Base-by-base conservation (phyloP, 2,329 filamentous ascomycete species). In the Penicillium paneum region DNA sequence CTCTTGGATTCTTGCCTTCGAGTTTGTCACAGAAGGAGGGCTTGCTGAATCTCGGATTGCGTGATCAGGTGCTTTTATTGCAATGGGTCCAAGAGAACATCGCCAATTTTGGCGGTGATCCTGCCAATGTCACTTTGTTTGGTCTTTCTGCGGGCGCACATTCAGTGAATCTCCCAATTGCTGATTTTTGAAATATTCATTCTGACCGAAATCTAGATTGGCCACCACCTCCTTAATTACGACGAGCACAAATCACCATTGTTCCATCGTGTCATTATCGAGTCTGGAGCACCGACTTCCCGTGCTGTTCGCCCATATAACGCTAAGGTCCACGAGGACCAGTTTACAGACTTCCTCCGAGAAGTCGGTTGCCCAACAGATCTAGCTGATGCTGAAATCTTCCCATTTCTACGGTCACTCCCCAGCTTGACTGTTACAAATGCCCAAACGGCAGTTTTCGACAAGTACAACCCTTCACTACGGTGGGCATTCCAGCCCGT, bases 1-100 rank as follows among this genome's bases (percentile, higher is more conserved):
- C 76, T 67, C 61, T 90, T 64, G 89, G 89, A 0, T 91, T 93
- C 71, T 70, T 90, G 28, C 80, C 83, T 10, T 84, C 79, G n/a
- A 69, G 70, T 10, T 62, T 82, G 51, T 78, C 82, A 29, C 74
- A 78, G 13, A 78, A 78, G 32, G 79, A 79, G 48, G 85, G 83
- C 0, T 61, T 82, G 36, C 72, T 86, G 13, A 75, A 75, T 48
- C 59, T 70, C 3, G 72, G 72, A 10, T 64, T 74, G 28, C 67
- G 63, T 29, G 74, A 76, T 50, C 67, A 76, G 47, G 55, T 72
- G 1, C 61, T 70, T 17, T 54, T 74, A 3, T 65, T 76, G 17
- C 58, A 71, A 43, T 65, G 56, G 62, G 61, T 64, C 0, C 60
- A 64, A 21, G 60, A 64, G 13, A 66, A 67, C 24, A 66, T 67